These are phyloP conservation scores for Gossypium sturtianum DNA, from an alignment of 345 rosid genomes.

Conservation along the genomic window DNA sequence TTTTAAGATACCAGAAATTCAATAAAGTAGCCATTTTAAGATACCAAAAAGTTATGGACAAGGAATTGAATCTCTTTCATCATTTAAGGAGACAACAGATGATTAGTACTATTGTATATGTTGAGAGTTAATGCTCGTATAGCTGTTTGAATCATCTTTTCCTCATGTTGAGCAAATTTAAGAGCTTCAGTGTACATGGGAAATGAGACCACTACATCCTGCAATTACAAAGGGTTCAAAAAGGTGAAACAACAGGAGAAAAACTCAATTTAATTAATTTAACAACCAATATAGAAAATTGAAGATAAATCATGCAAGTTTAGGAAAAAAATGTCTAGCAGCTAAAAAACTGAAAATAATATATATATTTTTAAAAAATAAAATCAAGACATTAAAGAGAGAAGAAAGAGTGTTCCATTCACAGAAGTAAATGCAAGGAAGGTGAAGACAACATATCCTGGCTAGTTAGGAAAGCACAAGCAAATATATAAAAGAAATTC, in stretches of 20 bases:
- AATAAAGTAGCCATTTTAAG: slow-evolving; percentile 17
- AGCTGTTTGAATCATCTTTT: slow-evolving; percentile 76
- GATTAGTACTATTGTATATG: slow-evolving; percentile 44
- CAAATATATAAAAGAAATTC: not conserved
- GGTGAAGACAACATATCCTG: not conserved
- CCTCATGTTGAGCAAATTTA: slow-evolving; percentile 60
- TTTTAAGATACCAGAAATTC: slow-evolving; percentile 15
- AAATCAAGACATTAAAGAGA: not conserved
- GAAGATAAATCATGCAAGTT: slow-evolving; percentile 3
- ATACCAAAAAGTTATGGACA: slow-evolving; percentile 11
- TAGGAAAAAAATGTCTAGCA: not conserved
- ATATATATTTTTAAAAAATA: not conserved
- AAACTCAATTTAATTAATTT: not conserved
- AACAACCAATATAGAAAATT: not conserved
- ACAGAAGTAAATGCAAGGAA: not conserved
- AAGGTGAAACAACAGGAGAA: not conserved
- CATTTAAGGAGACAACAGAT: slow-evolving; percentile 3
- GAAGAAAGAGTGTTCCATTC: not conserved
- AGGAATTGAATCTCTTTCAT: slow-evolving; percentile 7
- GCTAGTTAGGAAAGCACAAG: not conserved
- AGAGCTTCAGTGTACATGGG: slow-evolving; percentile 56
- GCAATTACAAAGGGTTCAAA: slow-evolving; percentile 11
- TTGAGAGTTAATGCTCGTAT: slow-evolving; percentile 66
- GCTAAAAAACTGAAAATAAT: not conserved
- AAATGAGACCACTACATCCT: slow-evolving; percentile 59